Base-by-base conservation (phyloP, 305 asterid species). In the Striga hermonthica region DNA sequence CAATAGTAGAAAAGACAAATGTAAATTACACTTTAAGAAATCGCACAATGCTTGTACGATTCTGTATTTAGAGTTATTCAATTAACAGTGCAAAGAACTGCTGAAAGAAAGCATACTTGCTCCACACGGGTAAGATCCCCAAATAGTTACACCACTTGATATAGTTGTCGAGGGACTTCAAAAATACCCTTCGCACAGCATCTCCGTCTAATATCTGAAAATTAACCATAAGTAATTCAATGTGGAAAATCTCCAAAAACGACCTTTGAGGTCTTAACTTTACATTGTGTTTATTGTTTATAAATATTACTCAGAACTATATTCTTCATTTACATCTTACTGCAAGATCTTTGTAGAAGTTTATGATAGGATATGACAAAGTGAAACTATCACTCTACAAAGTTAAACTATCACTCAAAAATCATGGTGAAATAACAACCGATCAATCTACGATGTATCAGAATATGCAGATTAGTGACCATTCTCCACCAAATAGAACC, bases 111-210 rank as follows among this genome's bases (percentile, higher is more conserved):
- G 36, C 97, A 56, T 90, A 93, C 99, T 90, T 88, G 97, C 89
- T 82, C 99, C 97, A 93, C 54, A 88, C 79, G 12, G 95, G 97
- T 77, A 73, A 72, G 72, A 84, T 79, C 45, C 88, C 88, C 79
- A 93, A 79, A 81, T 93, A 93, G 81, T 66, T 73, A 72, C 95
- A 83, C 99, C 99, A 93, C 81, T 90, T 93, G 74, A 86, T 88
- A 82, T 93, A 93, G 80, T 93, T 93, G 76, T 90, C 99, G 54
- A 93, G 88, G 71, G 97, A 84, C 84, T 93, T 93, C 75, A 85
- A 60, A 77, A 90, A 93, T 69, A 93, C 88, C 72, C 72, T 80
- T 73, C 88, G 96, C 65, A 84, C 96, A 48, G 97, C 95, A 72
- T 95, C 95, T 82, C 90, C 99, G 66, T 93, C 99, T 89, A 93